Base-by-base conservation (phyloP, 2,329 filamentous ascomycete genomes). In the Talaromyces amestolkiae region DNA sequence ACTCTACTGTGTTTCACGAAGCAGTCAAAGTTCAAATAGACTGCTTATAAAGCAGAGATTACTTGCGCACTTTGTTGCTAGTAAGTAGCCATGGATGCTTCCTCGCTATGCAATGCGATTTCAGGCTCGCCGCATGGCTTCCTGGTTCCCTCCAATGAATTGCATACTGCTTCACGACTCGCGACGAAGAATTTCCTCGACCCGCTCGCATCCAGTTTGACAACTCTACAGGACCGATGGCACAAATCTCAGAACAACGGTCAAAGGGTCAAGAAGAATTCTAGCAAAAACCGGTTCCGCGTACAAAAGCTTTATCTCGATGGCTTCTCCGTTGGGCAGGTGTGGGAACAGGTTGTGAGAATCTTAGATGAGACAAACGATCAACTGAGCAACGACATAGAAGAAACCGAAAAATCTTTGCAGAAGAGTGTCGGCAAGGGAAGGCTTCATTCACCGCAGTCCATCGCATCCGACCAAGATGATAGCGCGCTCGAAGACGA, bases 261-360 rank as follows among this genome's bases (percentile, higher is more conserved):
- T 9, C 41, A 39, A 58, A 51, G 35, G 22, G 35, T 31, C 13
- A 61, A 49, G 19, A 61, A 61, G 15, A 24, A 58, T 58, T 10
- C 41, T 4, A 89, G 86, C 77, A 96, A 96, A 82, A 96, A 95
- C 82, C 84, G 91, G 70, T 83, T 83, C 9, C 82, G 84, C 54
- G 76, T 73, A 39, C 89, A 91, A 72, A 93, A 91, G 77, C 82
- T 99, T 17, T 91, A 97, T 75, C 83, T 92, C 7, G 88, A 96
- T 65, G 95, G 94, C 0, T 97, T 98, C 71, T 91, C 91, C 71
- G 89, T 91, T 11, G 87, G 89, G 22, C 94, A 98, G 78, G 89
- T 99, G 51, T 99, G 94, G 91, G 92, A 97, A 77, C 95, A 99
- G 80, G 91, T 92, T 9, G 89, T 89, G 73, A 87, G 91, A 71